A percentile compares a stretch with the other conserved stretches of the same genome.
Evolutionary conservation across 306 rosid species (phyloP).

Genomic region (Rosa persica): DNA sequence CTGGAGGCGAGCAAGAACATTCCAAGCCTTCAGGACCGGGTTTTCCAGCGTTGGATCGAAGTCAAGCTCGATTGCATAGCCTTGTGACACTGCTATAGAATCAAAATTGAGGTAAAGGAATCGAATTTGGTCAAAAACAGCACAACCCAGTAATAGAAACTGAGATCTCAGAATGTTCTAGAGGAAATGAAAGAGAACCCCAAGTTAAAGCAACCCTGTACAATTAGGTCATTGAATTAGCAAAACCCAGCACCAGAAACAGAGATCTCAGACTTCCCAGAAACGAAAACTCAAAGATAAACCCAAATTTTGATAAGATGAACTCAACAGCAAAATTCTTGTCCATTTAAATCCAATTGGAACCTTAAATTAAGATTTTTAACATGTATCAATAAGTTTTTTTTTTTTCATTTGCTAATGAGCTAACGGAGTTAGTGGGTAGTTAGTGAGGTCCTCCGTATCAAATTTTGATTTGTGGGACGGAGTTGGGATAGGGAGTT

Average conservation of each 20-base stretch:
- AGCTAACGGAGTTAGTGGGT: no score
- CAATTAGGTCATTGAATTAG: constrained; percentile 1
- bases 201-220: background rate
- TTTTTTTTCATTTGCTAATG: no score
- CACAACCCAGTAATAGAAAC: background rate
- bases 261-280: constrained; percentile 37
- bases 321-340: no score
- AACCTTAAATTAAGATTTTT: no score
- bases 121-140: constrained; percentile 14
- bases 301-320: background rate
- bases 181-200: background rate
- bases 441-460: no score
- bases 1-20: constrained; percentile 82
- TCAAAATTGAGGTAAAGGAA: background rate
- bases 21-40: constrained; percentile 94
- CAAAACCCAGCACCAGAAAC: constrained; percentile 15
- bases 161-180: constrained; percentile 27
- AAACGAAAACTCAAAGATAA: background rate
- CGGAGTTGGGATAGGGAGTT: no score
- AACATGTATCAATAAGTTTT: no score
- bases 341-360: no score
- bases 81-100: constrained; percentile 60
- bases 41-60: constrained; percentile 87
- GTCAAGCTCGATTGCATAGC: constrained; percentile 88
- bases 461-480: no score